Evolutionary conservation across 1,284 basidiomycete species (phyloP).

Genomic region (Pseudozyma pruni): DNA sequence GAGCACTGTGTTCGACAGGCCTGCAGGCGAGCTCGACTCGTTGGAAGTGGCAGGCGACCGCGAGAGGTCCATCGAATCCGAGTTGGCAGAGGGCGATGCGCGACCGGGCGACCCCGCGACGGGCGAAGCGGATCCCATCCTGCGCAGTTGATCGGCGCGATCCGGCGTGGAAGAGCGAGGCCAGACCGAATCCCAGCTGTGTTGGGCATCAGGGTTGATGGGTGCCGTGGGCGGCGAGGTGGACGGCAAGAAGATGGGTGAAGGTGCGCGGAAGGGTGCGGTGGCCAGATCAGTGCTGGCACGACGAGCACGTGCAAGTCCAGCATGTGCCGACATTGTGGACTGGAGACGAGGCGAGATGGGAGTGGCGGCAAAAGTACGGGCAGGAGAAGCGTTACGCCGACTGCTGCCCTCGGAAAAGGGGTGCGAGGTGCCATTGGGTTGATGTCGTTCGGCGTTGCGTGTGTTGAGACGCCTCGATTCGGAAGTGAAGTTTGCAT

Average conservation of each 20-base stretch:
- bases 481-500: conserved; percentile 27
- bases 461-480: conserved; percentile 20
- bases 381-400: conserved; percentile 47
- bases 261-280: conserved; percentile 35
- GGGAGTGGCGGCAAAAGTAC: conserved; percentile 36
- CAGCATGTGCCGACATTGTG: conserved; percentile 34
- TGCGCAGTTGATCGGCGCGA: conserved; percentile 32
- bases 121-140: conserved; percentile 38
- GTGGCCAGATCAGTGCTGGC: conserved; percentile 29
- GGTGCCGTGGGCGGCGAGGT: conserved; percentile 31
- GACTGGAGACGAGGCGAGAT: conserved; percentile 56
- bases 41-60: conserved; percentile 37
- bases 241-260: conserved; percentile 39
- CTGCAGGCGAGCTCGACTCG: conserved; percentile 32
- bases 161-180: conserved; percentile 44
- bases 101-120: conserved; percentile 31
- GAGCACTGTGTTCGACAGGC: conserved; percentile 18
- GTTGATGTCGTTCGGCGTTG: conserved; percentile 21
- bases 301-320: conserved; percentile 32
- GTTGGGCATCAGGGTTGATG: conserved; percentile 48
- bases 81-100: conserved; percentile 26
- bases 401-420: conserved; percentile 21
- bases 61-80: conserved; percentile 32
- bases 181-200: conserved; percentile 60
- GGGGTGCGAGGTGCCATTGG: conserved; percentile 21